These are phyloP conservation scores for Aspergillus bridgeri DNA, from an alignment of 495 filamentous ascomycete genomes.

Conservation along the genomic window DNA sequence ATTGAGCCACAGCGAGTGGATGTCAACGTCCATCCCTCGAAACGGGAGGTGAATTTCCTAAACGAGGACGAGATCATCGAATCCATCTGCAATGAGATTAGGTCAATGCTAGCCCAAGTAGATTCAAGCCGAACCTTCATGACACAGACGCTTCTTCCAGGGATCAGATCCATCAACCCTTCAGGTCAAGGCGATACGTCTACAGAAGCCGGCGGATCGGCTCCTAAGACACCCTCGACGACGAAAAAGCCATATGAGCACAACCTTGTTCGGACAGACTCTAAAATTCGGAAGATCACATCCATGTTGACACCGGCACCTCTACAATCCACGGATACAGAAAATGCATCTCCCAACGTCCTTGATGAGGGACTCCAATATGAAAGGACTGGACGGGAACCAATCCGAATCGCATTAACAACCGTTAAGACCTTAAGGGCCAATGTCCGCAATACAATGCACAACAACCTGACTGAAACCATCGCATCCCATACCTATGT, in stretches of 20 bases:
- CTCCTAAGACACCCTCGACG: slow-evolving; percentile 38
- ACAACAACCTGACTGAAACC: slow-evolving; percentile 83
- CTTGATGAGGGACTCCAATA: slow-evolving; percentile 59
- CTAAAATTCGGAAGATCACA: slow-evolving; percentile 89
- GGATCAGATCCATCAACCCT: slow-evolving; percentile 39
- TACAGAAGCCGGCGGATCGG: slow-evolving; percentile 11
- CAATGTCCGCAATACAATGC: slow-evolving; percentile 77
- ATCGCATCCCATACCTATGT: slow-evolving; percentile 92
- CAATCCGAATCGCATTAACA: slow-evolving; percentile 64
- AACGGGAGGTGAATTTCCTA: slow-evolving; percentile 95
- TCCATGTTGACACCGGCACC: slow-evolving; percentile 71
- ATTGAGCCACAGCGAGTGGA: slow-evolving; percentile 93
- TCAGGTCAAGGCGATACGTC: slow-evolving; percentile 22
- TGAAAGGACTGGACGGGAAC: slow-evolving; percentile 64
- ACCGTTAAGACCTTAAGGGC: slow-evolving; percentile 81
- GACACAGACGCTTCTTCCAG: slow-evolving; percentile 86
- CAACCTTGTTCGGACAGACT: slow-evolving; percentile 87
- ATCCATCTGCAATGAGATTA: slow-evolving; percentile 76
- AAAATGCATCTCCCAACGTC: slow-evolving; percentile 17
- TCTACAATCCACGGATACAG: slow-evolving; percentile 17
- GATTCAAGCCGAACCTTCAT: slow-evolving; percentile 94
- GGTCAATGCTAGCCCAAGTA: slow-evolving; percentile 75
- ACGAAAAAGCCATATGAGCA: slow-evolving; percentile 74
- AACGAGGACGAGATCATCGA: slow-evolving; percentile 98
- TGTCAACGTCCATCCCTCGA: slow-evolving; percentile 97